These are phyloP conservation scores for Neurospora sp. DNA, from an alignment of 495 filamentous ascomycete species.

Conservation along the genomic window DNA sequence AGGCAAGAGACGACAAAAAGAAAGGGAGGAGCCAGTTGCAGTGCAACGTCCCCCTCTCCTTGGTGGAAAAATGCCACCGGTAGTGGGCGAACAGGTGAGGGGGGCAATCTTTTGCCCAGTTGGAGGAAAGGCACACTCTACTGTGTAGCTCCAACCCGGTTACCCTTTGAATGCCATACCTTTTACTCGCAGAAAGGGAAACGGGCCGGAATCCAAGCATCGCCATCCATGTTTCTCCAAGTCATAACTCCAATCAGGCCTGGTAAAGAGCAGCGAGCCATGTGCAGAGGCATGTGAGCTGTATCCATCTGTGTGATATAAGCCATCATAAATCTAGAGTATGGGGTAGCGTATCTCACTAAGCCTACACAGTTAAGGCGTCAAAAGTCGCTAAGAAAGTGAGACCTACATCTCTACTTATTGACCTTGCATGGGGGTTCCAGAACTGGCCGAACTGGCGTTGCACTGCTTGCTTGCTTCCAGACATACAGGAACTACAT, in stretches of 20 bases:
- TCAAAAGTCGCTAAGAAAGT: neutral
- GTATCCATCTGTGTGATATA: neutral
- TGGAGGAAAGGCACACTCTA: neutral
- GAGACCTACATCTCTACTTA: neutral
- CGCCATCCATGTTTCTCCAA: neutral
- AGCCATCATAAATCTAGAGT: neutral
- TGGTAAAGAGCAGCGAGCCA: neutral
- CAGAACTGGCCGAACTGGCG: neutral
- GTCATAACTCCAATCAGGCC: conserved; percentile 1
- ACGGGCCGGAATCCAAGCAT: conserved; percentile 3
- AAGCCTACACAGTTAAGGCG: neutral
- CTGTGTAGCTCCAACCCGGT: neutral
- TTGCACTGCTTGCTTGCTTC: neutral
- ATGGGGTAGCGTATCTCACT: neutral
- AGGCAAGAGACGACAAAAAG: neutral
- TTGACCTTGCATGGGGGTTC: neutral
- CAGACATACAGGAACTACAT: neutral
- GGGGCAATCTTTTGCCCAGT: conserved; percentile 1
- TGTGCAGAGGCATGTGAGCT: neutral
- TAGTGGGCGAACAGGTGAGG: neutral
- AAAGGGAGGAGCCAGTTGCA: neutral
- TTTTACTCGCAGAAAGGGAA: conserved; percentile 1
- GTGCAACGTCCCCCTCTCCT: conserved; percentile 2
- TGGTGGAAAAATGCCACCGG: conserved; percentile 12
- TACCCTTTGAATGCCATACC: neutral